phyloP scores from a whole-genome alignment of 2,329 filamentous ascomycete species.

The Zarea fungicola region DNA sequence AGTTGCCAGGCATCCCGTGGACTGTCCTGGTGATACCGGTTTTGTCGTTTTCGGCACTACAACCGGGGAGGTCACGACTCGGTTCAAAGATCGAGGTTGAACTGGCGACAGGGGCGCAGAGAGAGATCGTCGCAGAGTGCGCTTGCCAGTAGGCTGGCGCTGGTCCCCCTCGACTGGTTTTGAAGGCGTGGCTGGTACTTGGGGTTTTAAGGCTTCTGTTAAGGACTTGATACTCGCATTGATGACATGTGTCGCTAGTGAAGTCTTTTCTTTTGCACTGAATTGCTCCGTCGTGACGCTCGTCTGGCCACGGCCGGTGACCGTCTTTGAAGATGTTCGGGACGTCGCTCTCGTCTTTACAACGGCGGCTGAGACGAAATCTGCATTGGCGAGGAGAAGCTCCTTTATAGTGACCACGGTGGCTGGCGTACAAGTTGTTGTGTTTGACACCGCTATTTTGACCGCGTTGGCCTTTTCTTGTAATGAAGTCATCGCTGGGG shows the following conservation, averaged over 20 bases:
- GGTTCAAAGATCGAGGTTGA: conserved; percentile 56
- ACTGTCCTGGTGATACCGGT: conserved; percentile 21
- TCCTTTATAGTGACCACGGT: conserved; percentile 45
- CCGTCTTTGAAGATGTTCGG: conserved; percentile 24
- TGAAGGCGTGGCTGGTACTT: conserved; percentile 25
- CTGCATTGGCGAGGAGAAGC: conserved; percentile 34
- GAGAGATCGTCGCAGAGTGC: conserved; percentile 47
- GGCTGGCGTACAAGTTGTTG: conserved; percentile 47
- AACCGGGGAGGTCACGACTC: conserved; percentile 50
- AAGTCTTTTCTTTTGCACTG: conserved; percentile 50
- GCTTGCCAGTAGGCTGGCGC: conserved; percentile 31
- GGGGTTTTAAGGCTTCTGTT: conserved; percentile 57
- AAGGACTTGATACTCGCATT: conserved; percentile 66
- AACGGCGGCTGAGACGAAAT: conserved; percentile 17
- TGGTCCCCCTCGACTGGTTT: conserved; percentile 30
- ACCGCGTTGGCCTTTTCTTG: conserved; percentile 43
- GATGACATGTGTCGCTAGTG: conserved; percentile 67
- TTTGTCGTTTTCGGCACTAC: conserved; percentile 27
- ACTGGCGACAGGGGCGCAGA: conserved; percentile 57
- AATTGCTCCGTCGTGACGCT: conserved; percentile 22
- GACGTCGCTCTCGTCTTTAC: conserved; percentile 22
- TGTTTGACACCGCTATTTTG: conserved; percentile 49
- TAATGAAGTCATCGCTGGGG: conserved; percentile 37
- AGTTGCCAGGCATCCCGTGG: conserved; percentile 46
- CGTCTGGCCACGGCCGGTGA: conserved; percentile 19